Base-by-base conservation (phyloP, 306 rosid species). In the Cucumis cinereus region DNA sequence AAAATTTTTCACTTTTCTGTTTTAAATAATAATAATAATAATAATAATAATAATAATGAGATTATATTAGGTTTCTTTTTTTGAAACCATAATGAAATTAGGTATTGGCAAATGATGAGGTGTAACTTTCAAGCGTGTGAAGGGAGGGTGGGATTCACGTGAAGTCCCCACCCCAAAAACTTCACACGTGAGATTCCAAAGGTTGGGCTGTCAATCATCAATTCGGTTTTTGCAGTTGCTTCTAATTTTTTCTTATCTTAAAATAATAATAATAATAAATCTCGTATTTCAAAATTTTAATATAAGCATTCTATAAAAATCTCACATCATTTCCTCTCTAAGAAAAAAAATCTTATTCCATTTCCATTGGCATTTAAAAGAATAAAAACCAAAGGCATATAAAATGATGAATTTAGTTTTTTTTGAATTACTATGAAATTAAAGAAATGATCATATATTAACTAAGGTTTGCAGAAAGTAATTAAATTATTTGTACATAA, bases 101-200 rank as follows among this genome's bases (percentile, higher is more conserved):
- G 75, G 75, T 47, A 3, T 45, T 70, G 57, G 59, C 43, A 71
- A 71, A 47, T 71, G 75, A 57, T 74, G 81, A 74, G 81, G 81
- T 77, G 80, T 85, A 77, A 20, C 79, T 80, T 77, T 56, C 79
- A 75, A 82, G 79, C 91, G 96, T 83, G 93, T 77, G 87, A 80
- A 72, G 68, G 72, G 86, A 81, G 85, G 82, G 81, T 84, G 88
- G 80, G 91, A 81, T 83, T 92, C 97, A 92, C 85, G 92, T 92
- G 97, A 90, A 79, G 15, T 12, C 10, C 36, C 66, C 36, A 55
- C 53, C 33, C 19, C 28, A 15, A 53, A 63, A 23, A 36, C 22
- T 19, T 35, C 52, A 36, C 62, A 74, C 62, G 77, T 74, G 62
- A 57, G 77, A 80, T 61, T 74, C 73, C 77, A 73, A 54, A 79